Evolutionary conservation across 2,329 filamentous ascomycete species (phyloP), one percentile per base, ranked within the genome.

Genomic region (Diplodia mutila): DNA sequence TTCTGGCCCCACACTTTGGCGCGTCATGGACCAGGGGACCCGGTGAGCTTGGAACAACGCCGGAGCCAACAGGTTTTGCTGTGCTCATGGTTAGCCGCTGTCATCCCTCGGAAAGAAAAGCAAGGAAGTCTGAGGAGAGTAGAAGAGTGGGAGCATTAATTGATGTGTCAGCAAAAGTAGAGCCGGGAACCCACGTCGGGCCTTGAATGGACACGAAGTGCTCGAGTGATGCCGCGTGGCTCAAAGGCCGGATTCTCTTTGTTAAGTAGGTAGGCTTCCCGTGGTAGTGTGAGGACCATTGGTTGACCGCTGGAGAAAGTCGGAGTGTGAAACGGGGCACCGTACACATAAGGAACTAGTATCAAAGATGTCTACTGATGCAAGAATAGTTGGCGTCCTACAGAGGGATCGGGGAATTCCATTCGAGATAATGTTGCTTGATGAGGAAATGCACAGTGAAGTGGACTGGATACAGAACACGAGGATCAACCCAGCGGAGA

Each of bases 1-100:
- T 57, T 23, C 32, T 57, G 32, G 53, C 57, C 39, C 39, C 57
- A 61, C 39, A 46, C 18, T n/a, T 21, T 46, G 42, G 23, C 51
- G 27, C 25, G 21, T 18, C 34, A 46, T 46, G 21, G 37, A 18
- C 55, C 21, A 46, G 34, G 55, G 25, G 42, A 59, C 27, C 52
- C 29, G 27, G 52, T 21, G n/a, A 12, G 23, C 25, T 4, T 25
- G 23, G 23, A 25, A 21, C 9, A 46, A 29, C 14, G 23, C 34
- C 37, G 14, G 57, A 34, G 27, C 23, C 11, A 32, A 48, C 27
- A 42, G 21, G 5, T n/a, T 25, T 61, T 21, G 39, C n/a, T 49
- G 57, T 25, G n/a, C 39, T 32, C 23, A 61, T 61, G 25, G 46
- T n/a, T n/a, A n/a, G n/a, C 39, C 25, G 9, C n/a, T 14, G n/a